phyloP scores from a whole-genome alignment of 495 filamentous ascomycete genomes.

The Hypoxylon subgilvum region DNA sequence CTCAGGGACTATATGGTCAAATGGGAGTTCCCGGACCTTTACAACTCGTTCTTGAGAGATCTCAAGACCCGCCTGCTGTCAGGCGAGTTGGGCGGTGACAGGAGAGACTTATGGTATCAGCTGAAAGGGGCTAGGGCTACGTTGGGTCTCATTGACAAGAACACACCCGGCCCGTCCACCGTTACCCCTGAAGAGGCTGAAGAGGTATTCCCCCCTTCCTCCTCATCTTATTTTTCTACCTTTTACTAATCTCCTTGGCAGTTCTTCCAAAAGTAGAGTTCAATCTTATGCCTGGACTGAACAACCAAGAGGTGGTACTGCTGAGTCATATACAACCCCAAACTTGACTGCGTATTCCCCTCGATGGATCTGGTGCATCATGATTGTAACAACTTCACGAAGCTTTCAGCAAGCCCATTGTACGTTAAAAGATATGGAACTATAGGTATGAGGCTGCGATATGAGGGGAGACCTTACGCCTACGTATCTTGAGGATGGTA shows the following conservation, averaged over 20 bases:
- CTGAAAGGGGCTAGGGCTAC: slow-evolving; percentile 65
- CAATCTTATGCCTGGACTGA: not conserved
- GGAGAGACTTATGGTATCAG: slow-evolving; percentile 82
- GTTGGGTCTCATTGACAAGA: slow-evolving; percentile 75
- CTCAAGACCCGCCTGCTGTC: slow-evolving; percentile 75
- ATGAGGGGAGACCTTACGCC: too few species aligned
- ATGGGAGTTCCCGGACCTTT: slow-evolving; percentile 75
- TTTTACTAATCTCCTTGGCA: slow-evolving; percentile 21
- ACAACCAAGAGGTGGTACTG: too few species aligned
- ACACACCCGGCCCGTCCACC: slow-evolving; percentile 62
- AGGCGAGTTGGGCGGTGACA: slow-evolving; percentile 79
- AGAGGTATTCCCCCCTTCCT: slow-evolving; percentile 50
- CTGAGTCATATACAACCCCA: too few species aligned
- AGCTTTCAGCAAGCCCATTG: too few species aligned
- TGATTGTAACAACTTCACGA: too few species aligned
- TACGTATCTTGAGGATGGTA: too few species aligned
- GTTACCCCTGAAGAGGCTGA: slow-evolving; percentile 73
- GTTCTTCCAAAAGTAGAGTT: slow-evolving; percentile 37
- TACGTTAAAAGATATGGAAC: too few species aligned
- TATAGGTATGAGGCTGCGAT: too few species aligned
- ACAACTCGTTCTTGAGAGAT: slow-evolving; percentile 73
- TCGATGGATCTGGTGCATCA: too few species aligned
- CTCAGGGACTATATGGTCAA: slow-evolving; percentile 78
- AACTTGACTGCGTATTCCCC: too few species aligned
- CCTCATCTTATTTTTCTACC: not conserved